Conservation (phyloP, 495 filamentous ascomycete genomes). For the Hypoxylon rickii region DNA sequence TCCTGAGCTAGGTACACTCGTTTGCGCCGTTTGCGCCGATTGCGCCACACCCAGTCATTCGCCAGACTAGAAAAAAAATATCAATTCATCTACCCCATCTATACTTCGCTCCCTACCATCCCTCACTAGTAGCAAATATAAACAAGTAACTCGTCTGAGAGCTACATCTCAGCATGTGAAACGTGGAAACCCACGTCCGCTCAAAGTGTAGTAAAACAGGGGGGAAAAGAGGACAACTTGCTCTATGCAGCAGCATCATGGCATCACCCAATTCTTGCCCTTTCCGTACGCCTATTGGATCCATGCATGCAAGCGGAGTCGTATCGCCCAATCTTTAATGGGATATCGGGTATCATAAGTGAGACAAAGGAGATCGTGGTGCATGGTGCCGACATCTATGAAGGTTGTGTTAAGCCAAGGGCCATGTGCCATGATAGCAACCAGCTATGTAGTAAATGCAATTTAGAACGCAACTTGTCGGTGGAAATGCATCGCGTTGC, state of each 20-base stretch:
- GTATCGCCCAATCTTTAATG: constrained; percentile 24
- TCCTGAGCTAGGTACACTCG: no score
- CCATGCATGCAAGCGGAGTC: constrained; percentile 29
- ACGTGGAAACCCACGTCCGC: constrained; percentile 27
- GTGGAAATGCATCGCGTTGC: no score
- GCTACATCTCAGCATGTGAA: no score
- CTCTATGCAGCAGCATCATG: constrained; percentile 4
- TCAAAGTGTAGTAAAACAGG: constrained; percentile 28
- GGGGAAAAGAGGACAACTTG: constrained; percentile 36
- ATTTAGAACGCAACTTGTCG: constrained; percentile 5
- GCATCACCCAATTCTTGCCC: constrained; percentile 4
- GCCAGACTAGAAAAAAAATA: no score
- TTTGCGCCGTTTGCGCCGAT: no score
- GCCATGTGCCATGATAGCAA: background rate
- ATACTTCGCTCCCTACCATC: background rate
- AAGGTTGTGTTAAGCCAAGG: constrained; percentile 9
- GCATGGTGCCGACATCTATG: background rate
- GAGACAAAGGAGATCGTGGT: constrained; percentile 27
- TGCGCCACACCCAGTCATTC: no score
- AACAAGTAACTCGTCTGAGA: no score
- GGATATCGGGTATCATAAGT: constrained; percentile 32
- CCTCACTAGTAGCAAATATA: background rate
- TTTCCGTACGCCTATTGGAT: constrained; percentile 21
- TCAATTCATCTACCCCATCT: no score
- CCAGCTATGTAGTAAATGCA: background rate